Evolutionary conservation across 164 flowering plant species (phyloP), one percentile per base, ranked within the genome.

Genomic region (Magnolia kwangsiensis): DNA sequence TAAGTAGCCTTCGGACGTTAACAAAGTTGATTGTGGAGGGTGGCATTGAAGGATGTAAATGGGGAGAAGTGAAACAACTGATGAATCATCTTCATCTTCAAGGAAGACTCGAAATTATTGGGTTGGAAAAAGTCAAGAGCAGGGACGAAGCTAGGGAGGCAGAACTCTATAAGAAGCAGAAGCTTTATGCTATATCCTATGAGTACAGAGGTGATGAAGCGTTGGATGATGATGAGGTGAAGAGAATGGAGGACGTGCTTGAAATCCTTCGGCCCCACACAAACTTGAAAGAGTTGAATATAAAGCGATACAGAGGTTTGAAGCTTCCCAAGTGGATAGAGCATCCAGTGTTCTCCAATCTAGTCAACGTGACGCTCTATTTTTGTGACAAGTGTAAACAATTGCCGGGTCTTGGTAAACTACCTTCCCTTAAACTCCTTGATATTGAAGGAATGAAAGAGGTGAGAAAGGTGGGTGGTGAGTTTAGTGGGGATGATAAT

Each of bases 51-150:
- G 73, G 13, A n/a, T 74, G 72, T 27, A 50, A 69, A 24, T 58
- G 69, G 14, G 64, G 69, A 49, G 80, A 74, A 21, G 31, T 78
- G 4, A 13, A n/a, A 29, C 14, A 63, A 61, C 77, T 78, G 59
- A 78, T 51, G 2, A 27, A 27, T 27, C 29, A 27, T 27, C 29
- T 27, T 27, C 20, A 21, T 24, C 74, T 78, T n/a, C 37, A 7
- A 24, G 80, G 74, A 18, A 0, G 0, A 4, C 20, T 78, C 0
- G 0, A 4, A 0, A 78, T 78, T 14, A 21, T 0, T 3, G 55
- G 61, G 0, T 8, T 78, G 67, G 31, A 27, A 4, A 67, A 23
- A 11, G 72, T 16, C n/a, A n/a, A n/a, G 23, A 51, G 61, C 24
- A 10, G 3, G 21, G 67, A 23, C 0, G 76, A 78, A 1, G 76